Base-by-base conservation (phyloP, 2,329 filamentous ascomycete species). In the Trichoderma pleuroti region DNA sequence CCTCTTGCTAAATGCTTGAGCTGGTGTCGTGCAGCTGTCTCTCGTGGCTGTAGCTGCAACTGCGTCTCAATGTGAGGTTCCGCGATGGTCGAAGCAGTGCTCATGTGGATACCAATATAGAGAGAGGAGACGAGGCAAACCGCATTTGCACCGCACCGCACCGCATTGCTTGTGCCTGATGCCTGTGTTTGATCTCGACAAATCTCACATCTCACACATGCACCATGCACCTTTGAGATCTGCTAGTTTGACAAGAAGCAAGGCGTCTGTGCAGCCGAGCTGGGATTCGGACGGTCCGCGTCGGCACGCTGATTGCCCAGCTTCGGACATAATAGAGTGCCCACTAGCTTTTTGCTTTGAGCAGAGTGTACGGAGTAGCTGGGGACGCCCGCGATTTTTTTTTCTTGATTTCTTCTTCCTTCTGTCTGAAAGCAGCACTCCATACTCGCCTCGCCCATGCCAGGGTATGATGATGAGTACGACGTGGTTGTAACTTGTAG, bases 221-320 rank as follows among this genome's bases (percentile, higher is more conserved):
- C 61, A 36, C 52, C 61, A 36, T 62, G 28, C 69, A n/a, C n/a
- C 46, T 46, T 56, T 46, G 36, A 70, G 63, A 71, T 67, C 56
- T 52, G 36, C 56, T 62, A 52, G 57, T 24, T 61, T 61, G 63
- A 56, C 56, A 24, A 42, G 62, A 56, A 67, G 69, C 63, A 71
- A 18, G 63, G 63, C 63, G 65, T 66, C 28, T 54, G 56, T 34
- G 66, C 66, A 61, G 56, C 34, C 46, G 52, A 28, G 28, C 60
- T 49, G 36, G 54, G 54, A 59, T 68, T 49, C 28, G 28, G 46
- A 54, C 62, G 62, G 46, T 65, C 63, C 63, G 65, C 39, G 56
- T 28, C 65, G 56, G 39, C 54, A 34, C 28, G 21, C 49, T 28
- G 46, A 26, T 61, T 34, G 16, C 39, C 46, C 56, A 30, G 21